Conservation (phyloP, 2,329 filamentous ascomycete genomes). For the Fusarium tanahbumbuense region DNA sequence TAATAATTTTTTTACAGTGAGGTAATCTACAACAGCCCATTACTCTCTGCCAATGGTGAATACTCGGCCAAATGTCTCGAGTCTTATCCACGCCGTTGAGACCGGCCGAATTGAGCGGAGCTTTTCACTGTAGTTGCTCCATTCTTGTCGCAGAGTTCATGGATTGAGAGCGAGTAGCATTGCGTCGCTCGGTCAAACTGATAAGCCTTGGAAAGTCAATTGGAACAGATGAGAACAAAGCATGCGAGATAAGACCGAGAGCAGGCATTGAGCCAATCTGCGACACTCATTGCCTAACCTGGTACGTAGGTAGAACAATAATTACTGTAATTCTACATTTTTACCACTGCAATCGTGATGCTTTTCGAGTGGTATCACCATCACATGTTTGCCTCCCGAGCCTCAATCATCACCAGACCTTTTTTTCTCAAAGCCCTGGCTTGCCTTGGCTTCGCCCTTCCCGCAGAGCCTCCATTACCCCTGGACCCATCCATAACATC, state of each 20-base stretch:
- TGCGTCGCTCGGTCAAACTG: constrained; percentile 22
- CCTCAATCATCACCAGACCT: neutral
- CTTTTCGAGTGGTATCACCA: neutral
- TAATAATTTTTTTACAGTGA: neutral
- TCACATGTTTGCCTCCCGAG: neutral
- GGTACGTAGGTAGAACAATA: neutral
- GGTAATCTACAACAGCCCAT: constrained; percentile 4
- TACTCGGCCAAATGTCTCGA: constrained; percentile 29
- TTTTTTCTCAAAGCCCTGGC: neutral
- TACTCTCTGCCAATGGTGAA: constrained; percentile 17
- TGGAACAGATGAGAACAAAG: constrained; percentile 23
- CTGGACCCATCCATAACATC: constrained; percentile 12
- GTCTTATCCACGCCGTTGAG: constrained; percentile 24
- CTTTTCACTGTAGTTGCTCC: constrained; percentile 10
- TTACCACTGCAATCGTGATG: neutral
- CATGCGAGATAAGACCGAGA: constrained; percentile 33
- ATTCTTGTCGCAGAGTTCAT: constrained; percentile 12
- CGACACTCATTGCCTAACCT: neutral
- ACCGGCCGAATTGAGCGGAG: constrained; percentile 28
- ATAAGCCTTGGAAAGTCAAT: constrained; percentile 30
- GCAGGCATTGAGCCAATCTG: constrained; percentile 6
- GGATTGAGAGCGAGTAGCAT: constrained; percentile 1
- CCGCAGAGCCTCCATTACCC: constrained; percentile 29
- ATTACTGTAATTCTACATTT: neutral
- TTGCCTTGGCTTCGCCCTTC: constrained; percentile 1